Evolutionary conservation across 192 early-diverging fungal genomes (phyloP), one percentile per base, ranked within the genome.

Genomic region (Coemansia erecta): DNA sequence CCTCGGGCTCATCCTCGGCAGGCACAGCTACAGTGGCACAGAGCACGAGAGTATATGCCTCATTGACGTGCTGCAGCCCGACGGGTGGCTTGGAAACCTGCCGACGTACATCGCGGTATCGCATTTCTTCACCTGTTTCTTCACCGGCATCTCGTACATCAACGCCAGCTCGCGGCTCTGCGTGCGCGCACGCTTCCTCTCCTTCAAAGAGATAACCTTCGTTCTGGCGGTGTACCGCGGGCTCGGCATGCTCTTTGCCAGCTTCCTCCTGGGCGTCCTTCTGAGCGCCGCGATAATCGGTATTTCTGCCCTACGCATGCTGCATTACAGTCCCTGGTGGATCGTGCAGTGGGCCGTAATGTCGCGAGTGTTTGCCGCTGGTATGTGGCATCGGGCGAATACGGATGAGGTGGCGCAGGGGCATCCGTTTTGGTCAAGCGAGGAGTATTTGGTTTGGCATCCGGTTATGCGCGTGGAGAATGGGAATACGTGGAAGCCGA

Each of bases 191-290:
- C 43, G 58, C 18, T 72, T 72, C 22, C 40, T 64, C 2, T 60
- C 56, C 2, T 57, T 58, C 0, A 51, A 59, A 33, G 72, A 68
- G n/a, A 56, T 61, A 6, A 14, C 48, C 0, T 41, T 56, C 1
- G 62, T 65, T 18, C 52, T 74, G 43, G 26, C 56, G 6, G 58
- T 58, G 13, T 74, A 62, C 45, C 61, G 66, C 17, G 72, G 72
- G 2, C 18, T 68, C 21, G 72, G 72, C 2, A 17, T 60, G n/a
- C 18, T 74, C 9, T 68, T 74, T 50, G 39, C 43, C 8, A n/a
- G 35, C 4, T 52, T 15, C 9, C 4, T 68, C 4, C n/a, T 53
- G 2, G 66, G 66, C 1, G 14, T 37, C 1, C 5, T 68, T 18
- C 6, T 44, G n/a, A 68, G 58, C 26, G 42, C 59, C 6, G 23